phyloP scores from a whole-genome alignment of 441 rosid species.

The Kokia cookei region DNA sequence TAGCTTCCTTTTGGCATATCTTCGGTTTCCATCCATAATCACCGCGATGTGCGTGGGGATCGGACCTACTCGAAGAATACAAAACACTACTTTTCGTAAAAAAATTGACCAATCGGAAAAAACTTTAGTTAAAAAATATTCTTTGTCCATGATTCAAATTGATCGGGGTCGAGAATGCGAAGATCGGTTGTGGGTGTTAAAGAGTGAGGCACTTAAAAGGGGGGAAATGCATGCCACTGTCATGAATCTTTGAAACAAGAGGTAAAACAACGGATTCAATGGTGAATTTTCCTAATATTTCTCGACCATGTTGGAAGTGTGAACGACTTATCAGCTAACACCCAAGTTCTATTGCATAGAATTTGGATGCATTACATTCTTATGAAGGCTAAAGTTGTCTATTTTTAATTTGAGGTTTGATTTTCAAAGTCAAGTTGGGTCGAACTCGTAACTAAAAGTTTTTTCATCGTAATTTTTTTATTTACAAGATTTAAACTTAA shows the following conservation, averaged over 20 bases:
- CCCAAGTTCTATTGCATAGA: background rate
- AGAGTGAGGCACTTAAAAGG: background rate
- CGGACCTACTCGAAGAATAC: constrained; percentile 10
- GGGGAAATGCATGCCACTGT: background rate
- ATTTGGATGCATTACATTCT: too few species aligned
- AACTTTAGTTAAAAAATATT: background rate
- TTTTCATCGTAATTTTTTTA: too few species aligned
- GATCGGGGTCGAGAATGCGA: background rate
- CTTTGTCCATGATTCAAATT: background rate
- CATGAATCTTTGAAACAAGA: background rate
- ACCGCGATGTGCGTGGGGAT: constrained; percentile 24
- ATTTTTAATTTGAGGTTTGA: too few species aligned
- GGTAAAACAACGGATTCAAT: background rate
- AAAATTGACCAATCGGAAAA: background rate
- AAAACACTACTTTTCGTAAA: background rate
- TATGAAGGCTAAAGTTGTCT: too few species aligned
- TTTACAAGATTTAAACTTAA: too few species aligned
- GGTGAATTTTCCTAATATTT: background rate
- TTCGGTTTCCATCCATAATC: constrained; percentile 32
- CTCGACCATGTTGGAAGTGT: background rate
- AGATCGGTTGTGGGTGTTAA: background rate
- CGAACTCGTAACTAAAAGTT: too few species aligned
- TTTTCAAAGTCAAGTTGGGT: too few species aligned
- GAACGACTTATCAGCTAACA: background rate
- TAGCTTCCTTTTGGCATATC: constrained; percentile 14